Conservation (phyloP, 2,329 filamentous ascomycete genomes). For the Botrytis porri region DNA sequence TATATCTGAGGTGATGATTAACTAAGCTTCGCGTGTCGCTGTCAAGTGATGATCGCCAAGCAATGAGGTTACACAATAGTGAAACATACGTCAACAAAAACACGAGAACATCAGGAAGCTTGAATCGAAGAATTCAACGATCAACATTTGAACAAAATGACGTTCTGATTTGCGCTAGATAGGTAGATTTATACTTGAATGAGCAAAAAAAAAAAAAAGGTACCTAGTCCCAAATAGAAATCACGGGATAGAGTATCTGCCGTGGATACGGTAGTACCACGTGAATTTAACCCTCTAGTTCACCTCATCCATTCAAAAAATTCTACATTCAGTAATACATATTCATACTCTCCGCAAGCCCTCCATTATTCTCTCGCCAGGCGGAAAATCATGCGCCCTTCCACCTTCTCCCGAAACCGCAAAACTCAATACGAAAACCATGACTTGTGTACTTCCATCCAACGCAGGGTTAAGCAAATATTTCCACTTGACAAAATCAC, state of each 20-base stretch:
- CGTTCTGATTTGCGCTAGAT: neutral
- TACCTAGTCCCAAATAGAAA: neutral
- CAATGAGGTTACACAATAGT: neutral
- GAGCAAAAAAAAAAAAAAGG: neutral
- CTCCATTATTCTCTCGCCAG: conserved; percentile 35
- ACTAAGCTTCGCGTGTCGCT: neutral
- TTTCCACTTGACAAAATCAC: conserved; percentile 77
- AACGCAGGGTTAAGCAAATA: conserved; percentile 71
- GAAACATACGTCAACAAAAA: neutral
- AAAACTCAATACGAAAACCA: conserved; percentile 56
- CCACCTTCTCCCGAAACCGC: conserved; percentile 51
- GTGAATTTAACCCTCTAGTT: neutral
- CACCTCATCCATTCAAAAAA: neutral
- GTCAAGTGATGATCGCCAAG: neutral
- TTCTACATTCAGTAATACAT: neutral
- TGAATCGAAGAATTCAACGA: neutral
- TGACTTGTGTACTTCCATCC: conserved; percentile 65
- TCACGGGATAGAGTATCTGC: neutral
- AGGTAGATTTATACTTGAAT: neutral
- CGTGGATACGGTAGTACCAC: neutral
- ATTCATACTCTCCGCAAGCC: neutral
- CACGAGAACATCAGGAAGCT: neutral
- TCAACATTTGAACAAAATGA: neutral
- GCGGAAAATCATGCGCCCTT: conserved; percentile 24
- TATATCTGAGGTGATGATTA: neutral